These are phyloP conservation scores for Sequoiadendron giganteum DNA, from an alignment of 75 land plant genomes.

Conservation along the genomic window DNA sequence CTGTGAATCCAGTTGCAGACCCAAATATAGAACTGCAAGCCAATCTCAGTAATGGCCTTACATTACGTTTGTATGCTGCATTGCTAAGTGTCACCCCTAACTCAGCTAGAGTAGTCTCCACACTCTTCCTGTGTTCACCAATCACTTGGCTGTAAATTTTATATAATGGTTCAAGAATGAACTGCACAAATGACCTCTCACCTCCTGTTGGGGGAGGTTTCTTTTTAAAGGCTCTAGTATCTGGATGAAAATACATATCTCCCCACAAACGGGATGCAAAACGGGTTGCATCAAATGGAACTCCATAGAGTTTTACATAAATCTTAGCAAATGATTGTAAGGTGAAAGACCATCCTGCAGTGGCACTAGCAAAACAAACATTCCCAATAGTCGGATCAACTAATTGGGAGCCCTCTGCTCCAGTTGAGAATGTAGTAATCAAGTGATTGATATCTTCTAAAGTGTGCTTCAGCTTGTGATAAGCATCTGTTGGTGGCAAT, in stretches of 20 bases:
- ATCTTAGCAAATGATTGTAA: constrained; percentile 94
- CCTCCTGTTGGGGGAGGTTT: constrained; percentile 79
- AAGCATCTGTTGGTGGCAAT: constrained; percentile 95
- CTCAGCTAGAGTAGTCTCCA: constrained; percentile 84
- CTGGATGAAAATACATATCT: constrained; percentile 83
- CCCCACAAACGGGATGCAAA: constrained; percentile 97
- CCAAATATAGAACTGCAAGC: constrained; percentile 99
- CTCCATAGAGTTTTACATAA: constrained; percentile 95
- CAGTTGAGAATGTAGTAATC: constrained; percentile 72
- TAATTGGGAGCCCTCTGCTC: constrained; percentile 62
- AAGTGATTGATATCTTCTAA: constrained; percentile 80
- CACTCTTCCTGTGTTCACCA: constrained; percentile 96
- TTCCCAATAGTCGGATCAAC: constrained; percentile 92
- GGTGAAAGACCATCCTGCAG: constrained; percentile 99
- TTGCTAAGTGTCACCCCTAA: constrained; percentile 95
- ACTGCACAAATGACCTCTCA: constrained; percentile 94
- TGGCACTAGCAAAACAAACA: constrained; percentile 98
- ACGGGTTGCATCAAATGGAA: constrained; percentile 87
- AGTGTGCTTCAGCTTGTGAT: constrained; percentile 87
- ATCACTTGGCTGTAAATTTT: constrained; percentile 95
- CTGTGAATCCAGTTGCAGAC: constrained; percentile 94
- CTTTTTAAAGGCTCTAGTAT: constrained; percentile 58
- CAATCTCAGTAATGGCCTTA: constrained; percentile 81
- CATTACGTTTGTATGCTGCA: constrained; percentile 90
- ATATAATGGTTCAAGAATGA: constrained; percentile 95